phyloP scores from a whole-genome alignment of 768 basidiomycete species.

The Crucibulum laeve region DNA sequence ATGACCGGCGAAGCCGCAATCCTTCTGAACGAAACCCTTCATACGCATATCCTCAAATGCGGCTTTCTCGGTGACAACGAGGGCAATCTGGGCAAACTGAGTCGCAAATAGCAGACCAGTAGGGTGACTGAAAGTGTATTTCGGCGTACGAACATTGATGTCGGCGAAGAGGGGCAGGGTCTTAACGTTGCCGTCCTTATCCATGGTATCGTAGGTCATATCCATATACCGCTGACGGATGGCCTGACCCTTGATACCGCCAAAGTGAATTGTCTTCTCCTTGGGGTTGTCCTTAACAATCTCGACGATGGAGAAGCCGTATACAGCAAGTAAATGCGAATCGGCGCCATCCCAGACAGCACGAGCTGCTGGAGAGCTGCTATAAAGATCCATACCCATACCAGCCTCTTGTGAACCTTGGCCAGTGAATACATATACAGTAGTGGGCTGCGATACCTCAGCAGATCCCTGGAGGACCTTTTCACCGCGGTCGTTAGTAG shows the following conservation, averaged over 20 bases:
- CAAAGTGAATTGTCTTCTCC: constrained; percentile 97
- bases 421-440: constrained; percentile 97
- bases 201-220: constrained; percentile 96
- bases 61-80: constrained; percentile 97
- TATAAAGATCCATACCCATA: constrained; percentile 99
- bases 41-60: constrained; percentile 98
- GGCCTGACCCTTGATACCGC: constrained; percentile 97
- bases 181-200: constrained; percentile 94
- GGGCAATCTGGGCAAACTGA: constrained; percentile 97
- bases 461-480: constrained; percentile 92
- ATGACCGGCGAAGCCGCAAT: constrained; percentile 95
- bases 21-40: constrained; percentile 90
- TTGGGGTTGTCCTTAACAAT: constrained; percentile 99
- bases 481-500: constrained; percentile 78
- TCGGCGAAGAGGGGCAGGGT: constrained; percentile 95
- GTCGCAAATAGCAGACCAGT: constrained; percentile 94
- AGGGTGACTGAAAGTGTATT: constrained; percentile 98
- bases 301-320: constrained; percentile 98
- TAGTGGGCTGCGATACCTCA: constrained; percentile 88
- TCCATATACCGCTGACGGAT: constrained; percentile 99
- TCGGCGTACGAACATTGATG: constrained; percentile 90
- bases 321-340: constrained; percentile 86
- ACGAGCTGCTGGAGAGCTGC: constrained; percentile 85
- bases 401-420: constrained; percentile 97
- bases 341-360: constrained; percentile 98